phyloP scores from a whole-genome alignment of 2,329 filamentous ascomycete species.

The Cyphellophora europaea region DNA sequence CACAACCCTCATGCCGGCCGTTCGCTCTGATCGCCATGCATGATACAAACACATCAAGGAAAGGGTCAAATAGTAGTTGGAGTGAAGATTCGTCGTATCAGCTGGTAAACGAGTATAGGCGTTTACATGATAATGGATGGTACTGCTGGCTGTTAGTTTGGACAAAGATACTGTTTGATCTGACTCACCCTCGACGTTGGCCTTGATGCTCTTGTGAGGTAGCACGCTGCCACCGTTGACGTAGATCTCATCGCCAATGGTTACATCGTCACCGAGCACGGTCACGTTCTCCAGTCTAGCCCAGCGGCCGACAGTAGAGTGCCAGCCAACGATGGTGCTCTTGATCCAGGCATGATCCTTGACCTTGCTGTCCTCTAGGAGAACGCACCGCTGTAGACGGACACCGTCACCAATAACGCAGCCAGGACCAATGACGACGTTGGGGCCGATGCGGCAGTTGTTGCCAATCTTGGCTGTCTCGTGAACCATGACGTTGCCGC shows the following conservation, averaged over 20 bases:
- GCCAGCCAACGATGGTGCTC: constrained; percentile 97
- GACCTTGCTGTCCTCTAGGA: constrained; percentile 82
- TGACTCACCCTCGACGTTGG: constrained; percentile 72
- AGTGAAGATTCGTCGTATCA: no score
- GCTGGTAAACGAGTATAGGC: no score
- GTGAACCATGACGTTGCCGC: constrained; percentile 93
- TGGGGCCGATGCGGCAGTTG: constrained; percentile 96
- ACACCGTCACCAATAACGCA: constrained; percentile 92
- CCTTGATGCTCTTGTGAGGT: constrained; percentile 98
- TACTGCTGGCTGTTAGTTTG: constrained; percentile 24
- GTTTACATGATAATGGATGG: constrained; percentile 42
- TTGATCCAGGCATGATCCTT: constrained; percentile 99
- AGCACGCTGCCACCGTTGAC: constrained; percentile 94
- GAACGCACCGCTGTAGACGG: constrained; percentile 81
- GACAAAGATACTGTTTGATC: constrained; percentile 1
- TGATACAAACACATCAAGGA: no score
- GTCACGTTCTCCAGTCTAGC: constrained; percentile 94
- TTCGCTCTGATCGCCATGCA: no score
- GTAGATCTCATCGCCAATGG: constrained; percentile 95
- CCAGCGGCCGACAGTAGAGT: constrained; percentile 92
- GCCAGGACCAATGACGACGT: constrained; percentile 89
- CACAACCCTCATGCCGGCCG: no score
- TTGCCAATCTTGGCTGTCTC: constrained; percentile 91
- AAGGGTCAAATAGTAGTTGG: no score
- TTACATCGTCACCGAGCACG: constrained; percentile 96